Base-by-base conservation (phyloP, 2,329 filamentous ascomycete species). In the Calycina marina region DNA sequence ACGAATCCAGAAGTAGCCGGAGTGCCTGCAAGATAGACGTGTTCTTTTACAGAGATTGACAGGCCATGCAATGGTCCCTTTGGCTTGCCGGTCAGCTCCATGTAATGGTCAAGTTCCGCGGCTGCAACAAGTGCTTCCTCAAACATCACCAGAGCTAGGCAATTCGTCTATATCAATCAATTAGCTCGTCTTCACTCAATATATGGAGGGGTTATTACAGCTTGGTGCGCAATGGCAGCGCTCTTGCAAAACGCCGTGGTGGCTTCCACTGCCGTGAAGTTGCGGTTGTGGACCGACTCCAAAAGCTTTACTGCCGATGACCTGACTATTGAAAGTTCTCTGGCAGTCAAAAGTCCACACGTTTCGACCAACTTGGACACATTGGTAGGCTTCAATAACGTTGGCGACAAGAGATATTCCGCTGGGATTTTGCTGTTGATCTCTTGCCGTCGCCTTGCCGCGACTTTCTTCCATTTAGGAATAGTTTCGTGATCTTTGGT, bases 61-160 rank as follows among this genome's bases (percentile, higher is more conserved):
- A 73, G 54, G 2, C 74, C 75, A 50, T 79, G 73, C 3, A 80
- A 56, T 3, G 73, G 72, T 0, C 75, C 73, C 1, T 66, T 43
- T 0, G 63, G 53, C 37, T 56, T 52, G 0, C 57, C 54, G 6
- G 56, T 53, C 4, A 40, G 35, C 3, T 46, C 36, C 5, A 61
- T 44, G 32, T 62, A 48, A 1, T 56, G 49, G 45, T 73, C 69
- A 3, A 71, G 51, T 11, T 52, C 29, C 10, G 48, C 44, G 0
- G 67, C 67, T 9, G 49, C 48, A 3, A 49, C 34, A 1, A 71
- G 42, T 1, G 65, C 67, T 14, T 54, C 45, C 1, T 58, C 48
- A 37, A 67, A 65, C 38, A 67, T 60, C 3, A 68, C 54, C 36
- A 67, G 62, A 3, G 55, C 57, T 14, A 60, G 44, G 29, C 55